Percentiles rank a stretch among this genome's conserved stretches.
phyloP scores from a whole-genome alignment of 495 filamentous ascomycete genomes.

The Penicillium silybi region DNA sequence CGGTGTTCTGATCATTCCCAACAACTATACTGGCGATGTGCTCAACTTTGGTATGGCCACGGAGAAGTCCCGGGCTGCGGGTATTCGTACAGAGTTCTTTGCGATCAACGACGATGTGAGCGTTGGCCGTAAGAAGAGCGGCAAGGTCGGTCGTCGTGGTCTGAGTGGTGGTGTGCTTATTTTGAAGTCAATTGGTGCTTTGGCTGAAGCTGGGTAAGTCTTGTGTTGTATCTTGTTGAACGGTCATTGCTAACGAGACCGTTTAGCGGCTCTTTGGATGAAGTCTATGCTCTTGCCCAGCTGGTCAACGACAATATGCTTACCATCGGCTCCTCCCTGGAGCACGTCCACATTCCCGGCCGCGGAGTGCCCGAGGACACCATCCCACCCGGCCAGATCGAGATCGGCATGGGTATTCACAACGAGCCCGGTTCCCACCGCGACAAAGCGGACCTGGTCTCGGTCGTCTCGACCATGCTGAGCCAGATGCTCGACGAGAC shows the following conservation, averaged over 20 bases:
- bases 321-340: slow-evolving; percentile 78
- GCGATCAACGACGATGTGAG: slow-evolving; percentile 95
- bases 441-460: slow-evolving; percentile 59
- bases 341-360: slow-evolving; percentile 91
- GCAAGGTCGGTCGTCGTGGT: slow-evolving; percentile 88
- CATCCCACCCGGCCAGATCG: slow-evolving; percentile 68
- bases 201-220: slow-evolving; percentile 67
- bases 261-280: slow-evolving; percentile 47
- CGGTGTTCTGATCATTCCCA: slow-evolving; percentile 68
- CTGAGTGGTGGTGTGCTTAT: slow-evolving; percentile 89
- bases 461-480: slow-evolving; percentile 76
- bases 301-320: slow-evolving; percentile 73
- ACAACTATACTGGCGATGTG: slow-evolving; percentile 74
- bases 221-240: neutral
- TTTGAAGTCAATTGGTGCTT: slow-evolving; percentile 81
- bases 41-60: slow-evolving; percentile 93
- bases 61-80: slow-evolving; percentile 84
- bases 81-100: slow-evolving; percentile 82
- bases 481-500: slow-evolving; percentile 70
- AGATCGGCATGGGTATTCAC: slow-evolving; percentile 98
- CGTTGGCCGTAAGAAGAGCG: slow-evolving; percentile 74
- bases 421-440: slow-evolving; percentile 87
- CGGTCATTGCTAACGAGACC: neutral
- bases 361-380: slow-evolving; percentile 53
- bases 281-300: slow-evolving; percentile 68